Conservation (phyloP, 2,329 filamentous ascomycete species). For the Leptosphaerulina australis region DNA sequence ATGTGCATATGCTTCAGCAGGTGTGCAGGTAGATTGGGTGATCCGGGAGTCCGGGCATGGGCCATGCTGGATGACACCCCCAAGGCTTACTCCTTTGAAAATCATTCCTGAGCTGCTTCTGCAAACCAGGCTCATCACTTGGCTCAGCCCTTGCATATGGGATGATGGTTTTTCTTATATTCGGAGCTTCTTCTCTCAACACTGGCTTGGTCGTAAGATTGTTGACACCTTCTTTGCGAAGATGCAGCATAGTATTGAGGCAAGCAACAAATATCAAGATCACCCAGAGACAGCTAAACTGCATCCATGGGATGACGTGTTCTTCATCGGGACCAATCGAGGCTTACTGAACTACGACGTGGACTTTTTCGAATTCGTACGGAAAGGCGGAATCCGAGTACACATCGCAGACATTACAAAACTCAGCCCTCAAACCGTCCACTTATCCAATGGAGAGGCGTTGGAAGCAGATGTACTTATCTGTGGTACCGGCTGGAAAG, state of each 20-base stretch:
- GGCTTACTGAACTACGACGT: conserved; percentile 65
- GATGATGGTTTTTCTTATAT: conserved; percentile 65
- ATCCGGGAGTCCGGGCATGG: conserved; percentile 63
- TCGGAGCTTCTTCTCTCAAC: conserved; percentile 63
- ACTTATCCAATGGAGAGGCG: conserved; percentile 55
- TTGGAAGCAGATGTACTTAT: conserved; percentile 60
- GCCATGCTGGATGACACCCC: conserved; percentile 64
- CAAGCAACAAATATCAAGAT: conserved; percentile 53
- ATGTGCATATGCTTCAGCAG: conserved; percentile 59
- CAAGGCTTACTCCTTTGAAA: conserved; percentile 69
- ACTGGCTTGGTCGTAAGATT: conserved; percentile 61
- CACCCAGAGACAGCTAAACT: conserved; percentile 50
- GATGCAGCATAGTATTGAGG: conserved; percentile 59
- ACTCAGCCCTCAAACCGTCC: conserved; percentile 55
- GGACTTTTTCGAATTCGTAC: conserved; percentile 63
- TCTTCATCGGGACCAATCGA: conserved; percentile 62
- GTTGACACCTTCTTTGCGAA: conserved; percentile 62
- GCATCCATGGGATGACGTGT: conserved; percentile 50
- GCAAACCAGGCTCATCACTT: conserved; percentile 69
- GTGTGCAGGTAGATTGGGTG: conserved; percentile 63
- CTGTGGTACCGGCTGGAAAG: conserved; percentile 64
- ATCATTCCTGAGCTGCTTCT: conserved; percentile 70
- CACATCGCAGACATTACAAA: conserved; percentile 61
- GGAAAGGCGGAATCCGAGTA: conserved; percentile 58
- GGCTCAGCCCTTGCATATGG: conserved; percentile 78